Conservation (phyloP, 2,329 filamentous ascomycete species). For the Pseudofabraea citricarpa region DNA sequence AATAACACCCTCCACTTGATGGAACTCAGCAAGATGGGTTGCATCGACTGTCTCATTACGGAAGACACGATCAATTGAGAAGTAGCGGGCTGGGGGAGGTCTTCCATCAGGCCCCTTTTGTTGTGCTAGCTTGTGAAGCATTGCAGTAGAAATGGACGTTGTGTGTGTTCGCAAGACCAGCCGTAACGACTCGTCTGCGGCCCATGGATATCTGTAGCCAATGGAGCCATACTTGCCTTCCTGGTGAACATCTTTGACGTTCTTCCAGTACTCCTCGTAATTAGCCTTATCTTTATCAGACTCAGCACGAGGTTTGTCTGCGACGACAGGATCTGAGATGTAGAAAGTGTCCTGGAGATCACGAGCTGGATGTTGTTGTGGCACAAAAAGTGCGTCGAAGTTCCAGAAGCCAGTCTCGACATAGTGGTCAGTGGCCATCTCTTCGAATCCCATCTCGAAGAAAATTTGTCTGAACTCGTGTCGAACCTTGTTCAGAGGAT, state of each 20-base stretch:
- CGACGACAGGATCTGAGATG: conserved; percentile 79
- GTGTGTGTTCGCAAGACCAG: conserved; percentile 95
- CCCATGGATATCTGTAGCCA: conserved; percentile 94
- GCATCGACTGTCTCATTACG: conserved; percentile 96
- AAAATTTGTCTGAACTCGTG: conserved; percentile 96
- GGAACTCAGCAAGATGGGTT: conserved; percentile 95
- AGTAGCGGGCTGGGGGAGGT: conserved; percentile 76
- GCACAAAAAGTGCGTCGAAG: conserved; percentile 94
- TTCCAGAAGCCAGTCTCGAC: conserved; percentile 99
- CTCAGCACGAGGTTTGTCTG: conserved; percentile 61
- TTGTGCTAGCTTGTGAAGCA: conserved; percentile 84
- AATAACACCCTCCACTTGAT: conserved; percentile 98
- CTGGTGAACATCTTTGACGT: conserved; percentile 83
- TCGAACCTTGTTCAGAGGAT: conserved; percentile 86
- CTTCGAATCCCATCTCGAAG: conserved; percentile 98
- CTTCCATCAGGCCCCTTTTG: conserved; percentile 68
- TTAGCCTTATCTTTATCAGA: conserved; percentile 54
- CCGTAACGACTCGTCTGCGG: conserved; percentile 76
- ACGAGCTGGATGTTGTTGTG: conserved; percentile 94
- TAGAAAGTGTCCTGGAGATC: conserved; percentile 99
- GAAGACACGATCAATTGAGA: conserved; percentile 98
- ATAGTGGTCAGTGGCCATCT: conserved; percentile 93
- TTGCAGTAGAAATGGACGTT: conserved; percentile 84
- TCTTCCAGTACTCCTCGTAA: conserved; percentile 84
- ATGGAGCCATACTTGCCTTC: conserved; percentile 90